Percentiles rank a stretch among this genome's conserved stretches.
These are phyloP conservation scores for Colletotrichum endophyticum DNA, from an alignment of 2,329 filamentous ascomycete genomes.

Conservation along the genomic window DNA sequence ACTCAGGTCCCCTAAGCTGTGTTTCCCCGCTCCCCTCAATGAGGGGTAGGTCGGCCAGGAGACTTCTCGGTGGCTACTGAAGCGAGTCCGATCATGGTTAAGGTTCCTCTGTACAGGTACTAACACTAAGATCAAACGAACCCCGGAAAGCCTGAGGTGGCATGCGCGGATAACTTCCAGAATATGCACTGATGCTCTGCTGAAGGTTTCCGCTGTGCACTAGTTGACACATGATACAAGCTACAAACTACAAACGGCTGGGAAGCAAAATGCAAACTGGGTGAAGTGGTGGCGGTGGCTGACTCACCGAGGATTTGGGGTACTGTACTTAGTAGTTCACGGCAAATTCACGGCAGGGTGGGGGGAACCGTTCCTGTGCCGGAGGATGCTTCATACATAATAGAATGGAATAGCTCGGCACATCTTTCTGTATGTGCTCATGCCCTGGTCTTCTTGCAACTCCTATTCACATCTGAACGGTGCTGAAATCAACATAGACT, in stretches of 20 bases:
- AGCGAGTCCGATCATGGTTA: not conserved
- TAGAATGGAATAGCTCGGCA: not conserved
- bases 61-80: not conserved
- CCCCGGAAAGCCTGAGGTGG: not conserved
- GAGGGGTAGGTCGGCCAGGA: not conserved
- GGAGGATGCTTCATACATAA: not conserved
- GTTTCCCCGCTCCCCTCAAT: not conserved
- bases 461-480: fast-evolving
- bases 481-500: not conserved
- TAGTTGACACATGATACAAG: not conserved
- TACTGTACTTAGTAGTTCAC: not conserved
- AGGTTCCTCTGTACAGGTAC: not conserved
- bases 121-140: not conserved
- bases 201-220: not conserved
- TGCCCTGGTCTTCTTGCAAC: not conserved
- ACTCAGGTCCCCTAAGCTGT: not conserved
- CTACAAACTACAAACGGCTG: not conserved
- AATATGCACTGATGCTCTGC: not conserved
- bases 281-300: not conserved
- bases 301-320: not conserved
- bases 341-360: not conserved
- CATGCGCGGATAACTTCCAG: not conserved
- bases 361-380: not conserved
- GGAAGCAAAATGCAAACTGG: not conserved
- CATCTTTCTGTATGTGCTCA: not conserved